Percentiles rank a stretch among this genome's conserved stretches.
Evolutionary conservation across 768 basidiomycete genomes (phyloP).

Genomic region (Kwoniella heveanensis): DNA sequence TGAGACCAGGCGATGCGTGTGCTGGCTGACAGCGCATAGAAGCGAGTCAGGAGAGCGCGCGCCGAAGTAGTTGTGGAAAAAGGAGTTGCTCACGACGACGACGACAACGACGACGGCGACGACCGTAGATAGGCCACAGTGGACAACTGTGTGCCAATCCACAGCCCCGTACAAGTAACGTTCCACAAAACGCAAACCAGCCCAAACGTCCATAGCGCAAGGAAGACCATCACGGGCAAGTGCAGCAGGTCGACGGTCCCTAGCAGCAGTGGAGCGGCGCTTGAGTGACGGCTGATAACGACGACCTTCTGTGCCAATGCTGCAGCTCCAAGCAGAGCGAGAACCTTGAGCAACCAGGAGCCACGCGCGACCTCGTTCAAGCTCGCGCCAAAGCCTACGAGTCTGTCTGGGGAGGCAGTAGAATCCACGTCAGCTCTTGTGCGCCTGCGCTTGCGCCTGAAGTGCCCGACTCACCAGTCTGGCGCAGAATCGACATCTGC

Average conservation of each 20-base stretch:
- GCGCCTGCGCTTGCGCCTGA: too few relatives aligned
- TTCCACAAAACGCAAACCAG: conserved; percentile 2
- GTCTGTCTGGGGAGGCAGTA: conserved; percentile 11
- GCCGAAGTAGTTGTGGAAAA: too few relatives aligned
- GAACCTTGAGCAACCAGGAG: conserved; percentile 57
- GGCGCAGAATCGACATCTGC: neutral
- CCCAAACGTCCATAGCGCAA: conserved; percentile 15
- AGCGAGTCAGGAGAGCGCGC: too few relatives aligned
- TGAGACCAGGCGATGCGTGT: conserved; percentile 54
- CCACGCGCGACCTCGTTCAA: conserved; percentile 11
- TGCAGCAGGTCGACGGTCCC: conserved; percentile 6
- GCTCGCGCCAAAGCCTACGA: conserved; percentile 27
- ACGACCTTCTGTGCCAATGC: neutral
- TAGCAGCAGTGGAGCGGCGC: neutral
- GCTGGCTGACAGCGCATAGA: too few relatives aligned
- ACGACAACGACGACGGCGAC: neutral
- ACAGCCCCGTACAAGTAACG: neutral
- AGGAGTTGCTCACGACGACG: too few relatives aligned
- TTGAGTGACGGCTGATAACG: neutral
- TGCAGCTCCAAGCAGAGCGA: conserved; percentile 55
- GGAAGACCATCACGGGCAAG: conserved; percentile 12
- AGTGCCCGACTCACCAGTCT: conserved; percentile 19
- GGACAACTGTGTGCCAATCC: neutral
- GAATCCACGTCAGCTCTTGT: neutral
- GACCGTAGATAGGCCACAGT: too few relatives aligned